phyloP scores from a whole-genome alignment of 257 asterid genomes.

The Leptodermis oblonga region DNA sequence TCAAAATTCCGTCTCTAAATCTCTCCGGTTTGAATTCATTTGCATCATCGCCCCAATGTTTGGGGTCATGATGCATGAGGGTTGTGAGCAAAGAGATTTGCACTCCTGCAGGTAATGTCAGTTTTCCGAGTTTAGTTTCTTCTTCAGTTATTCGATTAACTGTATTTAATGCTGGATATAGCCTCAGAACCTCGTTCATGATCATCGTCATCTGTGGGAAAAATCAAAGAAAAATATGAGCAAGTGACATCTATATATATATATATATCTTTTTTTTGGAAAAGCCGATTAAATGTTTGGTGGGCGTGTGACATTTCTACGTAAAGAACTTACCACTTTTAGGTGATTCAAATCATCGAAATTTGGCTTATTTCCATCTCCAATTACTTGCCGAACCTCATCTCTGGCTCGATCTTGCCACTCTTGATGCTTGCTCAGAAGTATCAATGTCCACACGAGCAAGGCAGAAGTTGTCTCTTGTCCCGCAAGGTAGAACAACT shows the following conservation, averaged over 20 bases:
- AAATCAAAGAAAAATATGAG: not conserved
- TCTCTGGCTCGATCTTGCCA: constrained; percentile 31
- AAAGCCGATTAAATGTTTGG: too few relatives aligned
- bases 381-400: constrained; percentile 20
- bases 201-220: constrained; percentile 26
- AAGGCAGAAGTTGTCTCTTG: constrained; percentile 24
- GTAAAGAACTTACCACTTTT: constrained; percentile 22
- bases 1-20: constrained; percentile 19
- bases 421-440: constrained; percentile 13
- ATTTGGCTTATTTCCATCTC: constrained; percentile 11
- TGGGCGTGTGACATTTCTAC: too few relatives aligned
- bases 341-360: constrained; percentile 22
- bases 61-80: constrained; percentile 21
- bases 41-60: constrained; percentile 32
- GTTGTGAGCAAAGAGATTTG: constrained; percentile 18
- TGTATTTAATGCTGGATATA: constrained; percentile 14
- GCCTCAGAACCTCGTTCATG: constrained; percentile 26
- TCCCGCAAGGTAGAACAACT: constrained; percentile 29
- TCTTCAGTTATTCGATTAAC: constrained; percentile 5
- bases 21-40: constrained; percentile 31
- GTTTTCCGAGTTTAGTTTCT: constrained; percentile 21
- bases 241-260: not conserved
- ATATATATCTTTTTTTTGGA: too few relatives aligned
- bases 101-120: constrained; percentile 20
- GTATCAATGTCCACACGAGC: constrained; percentile 26